These are phyloP conservation scores for Leucoagaricus sp. DNA, from an alignment of 1,284 basidiomycete species.

Conservation along the genomic window DNA sequence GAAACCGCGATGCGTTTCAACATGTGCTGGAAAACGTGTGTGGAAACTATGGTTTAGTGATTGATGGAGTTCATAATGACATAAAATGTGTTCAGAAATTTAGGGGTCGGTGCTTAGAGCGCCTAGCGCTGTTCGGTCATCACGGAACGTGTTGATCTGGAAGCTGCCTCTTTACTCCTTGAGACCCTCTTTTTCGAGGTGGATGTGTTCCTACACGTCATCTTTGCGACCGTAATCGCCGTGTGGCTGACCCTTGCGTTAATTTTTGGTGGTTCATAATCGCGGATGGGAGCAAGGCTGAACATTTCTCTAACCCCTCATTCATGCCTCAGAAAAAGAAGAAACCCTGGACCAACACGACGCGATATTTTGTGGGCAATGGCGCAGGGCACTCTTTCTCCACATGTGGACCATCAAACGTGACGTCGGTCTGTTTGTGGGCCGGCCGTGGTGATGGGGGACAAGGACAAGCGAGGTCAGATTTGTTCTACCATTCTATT, in stretches of 20 bases:
- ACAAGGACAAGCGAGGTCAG: neutral
- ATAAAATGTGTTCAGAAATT: neutral
- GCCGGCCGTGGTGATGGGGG: neutral
- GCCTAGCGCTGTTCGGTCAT: neutral
- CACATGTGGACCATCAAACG: conserved; percentile 2
- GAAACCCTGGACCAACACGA: conserved; percentile 2
- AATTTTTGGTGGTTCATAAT: neutral
- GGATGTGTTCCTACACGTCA: conserved; percentile 10
- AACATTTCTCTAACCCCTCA: neutral
- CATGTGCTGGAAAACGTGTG: neutral
- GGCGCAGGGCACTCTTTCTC: neutral
- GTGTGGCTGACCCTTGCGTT: neutral
- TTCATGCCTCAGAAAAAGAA: conserved; percentile 6
- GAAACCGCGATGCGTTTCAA: neutral
- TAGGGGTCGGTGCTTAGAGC: neutral
- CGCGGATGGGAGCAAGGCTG: neutral
- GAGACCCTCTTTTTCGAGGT: neutral
- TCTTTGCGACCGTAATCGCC: conserved; percentile 1
- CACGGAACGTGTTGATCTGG: neutral
- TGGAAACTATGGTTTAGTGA: neutral
- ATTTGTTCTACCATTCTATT: conserved; percentile 7
- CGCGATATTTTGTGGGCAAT: neutral
- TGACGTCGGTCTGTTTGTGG: conserved; percentile 8
- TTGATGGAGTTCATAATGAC: no score
- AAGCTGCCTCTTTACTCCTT: neutral